phyloP scores from a whole-genome alignment of 805 yeast genomes.

The Barnettozyma vustinii region DNA sequence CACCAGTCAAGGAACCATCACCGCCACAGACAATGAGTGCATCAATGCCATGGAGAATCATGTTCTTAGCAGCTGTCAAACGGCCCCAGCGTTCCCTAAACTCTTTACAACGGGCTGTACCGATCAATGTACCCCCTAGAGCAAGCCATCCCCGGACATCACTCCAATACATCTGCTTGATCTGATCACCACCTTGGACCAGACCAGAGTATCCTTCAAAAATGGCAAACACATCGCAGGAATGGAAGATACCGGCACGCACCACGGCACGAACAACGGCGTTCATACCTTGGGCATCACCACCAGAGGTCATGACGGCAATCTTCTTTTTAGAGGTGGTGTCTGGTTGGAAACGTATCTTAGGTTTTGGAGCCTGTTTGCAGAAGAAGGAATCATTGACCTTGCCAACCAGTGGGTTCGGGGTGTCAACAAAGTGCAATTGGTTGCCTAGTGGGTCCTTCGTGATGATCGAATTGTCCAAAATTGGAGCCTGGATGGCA shows the following conservation, averaged over 20 bases:
- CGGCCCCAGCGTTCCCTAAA: conserved; percentile 87
- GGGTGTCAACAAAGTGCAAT: conserved; percentile 31
- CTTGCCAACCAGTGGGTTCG: conserved; percentile 18
- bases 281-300: conserved; percentile 99
- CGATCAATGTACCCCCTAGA: conserved; percentile 92
- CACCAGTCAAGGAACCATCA: conserved; percentile 97
- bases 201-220: conserved; percentile 95
- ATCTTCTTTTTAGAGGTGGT: conserved; percentile 40
- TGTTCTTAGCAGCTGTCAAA: conserved; percentile 72
- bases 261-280: conserved; percentile 95
- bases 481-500: conserved; percentile 15
- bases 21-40: conserved; percentile 97
- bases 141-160: conserved; percentile 93
- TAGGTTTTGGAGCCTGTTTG: conserved; percentile 4
- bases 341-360: conserved; percentile 1
- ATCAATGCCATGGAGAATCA: conserved; percentile 85
- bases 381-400: conserved; percentile 16
- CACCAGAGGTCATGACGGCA: conserved; percentile 97
- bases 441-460: conserved; percentile 63
- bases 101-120: conserved; percentile 89
- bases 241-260: conserved; percentile 79
- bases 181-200: conserved; percentile 75
- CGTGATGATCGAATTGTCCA: conserved; percentile 23
- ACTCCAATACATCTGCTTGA: conserved; percentile 82
- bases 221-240: conserved; percentile 87